A percentile compares a stretch with the other conserved stretches of the same genome.
These are phyloP conservation scores for Paragyromitra xinjiangensis DNA, from an alignment of 495 filamentous ascomycete species.

Conservation along the genomic window DNA sequence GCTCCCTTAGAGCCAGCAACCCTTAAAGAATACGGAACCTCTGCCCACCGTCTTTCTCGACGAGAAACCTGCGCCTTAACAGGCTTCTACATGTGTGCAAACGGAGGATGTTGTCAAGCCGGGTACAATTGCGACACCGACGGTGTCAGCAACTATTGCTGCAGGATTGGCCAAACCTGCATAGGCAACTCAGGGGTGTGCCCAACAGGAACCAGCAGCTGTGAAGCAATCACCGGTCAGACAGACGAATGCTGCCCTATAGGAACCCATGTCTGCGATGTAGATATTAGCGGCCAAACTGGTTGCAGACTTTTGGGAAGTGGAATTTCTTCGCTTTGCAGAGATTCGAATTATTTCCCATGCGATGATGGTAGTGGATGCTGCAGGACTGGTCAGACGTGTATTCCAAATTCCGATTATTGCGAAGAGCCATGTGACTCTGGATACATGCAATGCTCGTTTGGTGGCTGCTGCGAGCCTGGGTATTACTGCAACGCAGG, in stretches of 20 bases:
- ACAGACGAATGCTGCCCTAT: slow-evolving; percentile 32
- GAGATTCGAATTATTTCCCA: neutral
- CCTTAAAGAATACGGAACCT: neutral
- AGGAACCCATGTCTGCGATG: slow-evolving; percentile 21
- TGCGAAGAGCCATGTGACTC: slow-evolving; percentile 9
- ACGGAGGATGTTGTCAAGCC: slow-evolving; percentile 2
- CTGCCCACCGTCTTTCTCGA: neutral
- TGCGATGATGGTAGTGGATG: slow-evolving; percentile 20
- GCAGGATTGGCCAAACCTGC: slow-evolving; percentile 7
- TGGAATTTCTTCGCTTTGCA: neutral
- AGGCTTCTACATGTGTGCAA: neutral
- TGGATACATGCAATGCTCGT: slow-evolving; percentile 4
- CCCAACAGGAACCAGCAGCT: slow-evolving; percentile 1
- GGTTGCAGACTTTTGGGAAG: neutral
- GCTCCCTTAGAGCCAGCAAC: neutral
- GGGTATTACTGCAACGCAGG: slow-evolving; percentile 20
- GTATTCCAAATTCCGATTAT: slow-evolving; percentile 7
- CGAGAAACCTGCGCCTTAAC: slow-evolving; percentile 12
- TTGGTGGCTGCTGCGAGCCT: slow-evolving; percentile 28
- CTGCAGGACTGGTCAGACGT: slow-evolving; percentile 26
- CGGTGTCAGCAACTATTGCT: neutral
- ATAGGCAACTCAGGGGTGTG: neutral
- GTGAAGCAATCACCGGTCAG: slow-evolving; percentile 8
- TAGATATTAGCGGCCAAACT: neutral
- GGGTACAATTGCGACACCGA: slow-evolving; percentile 7